Evolutionary conservation across 75 land plant species (phyloP).

Genomic region (Isoetes taiwanensis): DNA sequence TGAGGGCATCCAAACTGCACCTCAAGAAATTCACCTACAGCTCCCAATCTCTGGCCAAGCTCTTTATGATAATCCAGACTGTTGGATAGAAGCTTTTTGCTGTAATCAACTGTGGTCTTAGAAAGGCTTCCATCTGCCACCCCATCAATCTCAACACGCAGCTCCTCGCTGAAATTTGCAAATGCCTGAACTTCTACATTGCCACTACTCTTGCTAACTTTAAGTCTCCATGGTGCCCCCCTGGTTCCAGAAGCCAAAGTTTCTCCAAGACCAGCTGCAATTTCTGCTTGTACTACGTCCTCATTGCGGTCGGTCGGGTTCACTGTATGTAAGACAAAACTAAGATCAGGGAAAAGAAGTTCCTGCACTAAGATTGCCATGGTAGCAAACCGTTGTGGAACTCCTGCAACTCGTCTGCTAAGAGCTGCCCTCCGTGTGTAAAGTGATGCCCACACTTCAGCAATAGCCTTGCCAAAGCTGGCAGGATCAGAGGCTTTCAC

Average conservation of each 20-base stretch:
- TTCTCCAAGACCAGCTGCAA: slow-evolving; percentile 90
- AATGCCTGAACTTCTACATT: slow-evolving; percentile 53
- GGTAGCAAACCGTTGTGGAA: slow-evolving; percentile 58
- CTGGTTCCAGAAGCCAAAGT: slow-evolving; percentile 91
- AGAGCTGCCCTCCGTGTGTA: slow-evolving; percentile 90
- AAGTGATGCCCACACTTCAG: slow-evolving; percentile 87
- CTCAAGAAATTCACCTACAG: slow-evolving; percentile 76
- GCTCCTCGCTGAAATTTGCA: slow-evolving; percentile 93
- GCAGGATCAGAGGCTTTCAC: slow-evolving; percentile 53
- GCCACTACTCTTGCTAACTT: slow-evolving; percentile 65
- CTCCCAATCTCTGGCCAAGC: slow-evolving; percentile 57
- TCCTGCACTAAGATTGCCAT: slow-evolving; percentile 97
- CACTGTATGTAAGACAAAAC: slow-evolving; percentile 86
- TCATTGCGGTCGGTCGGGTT: slow-evolving; percentile 60
- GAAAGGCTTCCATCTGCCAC: slow-evolving; percentile 59
- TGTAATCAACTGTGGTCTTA: slow-evolving; percentile 59
- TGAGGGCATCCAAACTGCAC: slow-evolving; percentile 74
- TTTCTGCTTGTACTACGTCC: slow-evolving; percentile 62
- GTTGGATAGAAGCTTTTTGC: slow-evolving; percentile 50
- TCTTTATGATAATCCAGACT: slow-evolving; percentile 38
- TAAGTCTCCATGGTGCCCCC: slow-evolving; percentile 85
- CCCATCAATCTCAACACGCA: slow-evolving; percentile 39
- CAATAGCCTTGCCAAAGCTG: slow-evolving; percentile 60
- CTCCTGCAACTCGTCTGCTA: slow-evolving; percentile 73
- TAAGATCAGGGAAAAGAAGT: slow-evolving; percentile 75